Conservation (phyloP, 2,329 filamentous ascomycete species). For the Tolypocladium album region DNA sequence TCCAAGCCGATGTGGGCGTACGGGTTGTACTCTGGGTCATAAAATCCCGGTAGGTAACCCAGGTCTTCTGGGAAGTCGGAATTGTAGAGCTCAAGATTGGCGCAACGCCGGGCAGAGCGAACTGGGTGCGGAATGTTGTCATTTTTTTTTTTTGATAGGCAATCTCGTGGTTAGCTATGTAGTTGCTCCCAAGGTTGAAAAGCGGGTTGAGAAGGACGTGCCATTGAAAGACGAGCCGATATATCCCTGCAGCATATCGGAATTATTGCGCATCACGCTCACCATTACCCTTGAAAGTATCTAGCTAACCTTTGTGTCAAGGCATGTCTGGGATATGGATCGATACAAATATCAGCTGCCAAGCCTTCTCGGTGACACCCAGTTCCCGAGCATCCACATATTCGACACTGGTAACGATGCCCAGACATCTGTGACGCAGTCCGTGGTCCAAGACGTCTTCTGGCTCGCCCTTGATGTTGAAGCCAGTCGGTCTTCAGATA, state of each 20-base stretch:
- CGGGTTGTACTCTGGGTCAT: too few species aligned
- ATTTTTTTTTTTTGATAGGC: too few species aligned
- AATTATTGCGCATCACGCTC: not conserved
- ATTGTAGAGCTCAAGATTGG: too few species aligned
- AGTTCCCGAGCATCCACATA: not conserved
- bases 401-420: not conserved
- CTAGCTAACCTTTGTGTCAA: not conserved
- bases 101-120: too few species aligned
- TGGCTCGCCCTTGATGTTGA: not conserved
- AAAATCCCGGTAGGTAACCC: too few species aligned
- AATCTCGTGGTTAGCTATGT: too few species aligned
- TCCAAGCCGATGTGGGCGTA: too few species aligned
- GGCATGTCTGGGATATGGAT: not conserved
- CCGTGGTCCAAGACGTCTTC: not conserved
- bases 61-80: too few species aligned
- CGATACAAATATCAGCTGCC: not conserved
- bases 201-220: not conserved
- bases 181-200: not conserved
- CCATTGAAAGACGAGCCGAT: not conserved
- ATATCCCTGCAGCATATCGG: not conserved
- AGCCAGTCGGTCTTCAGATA: not conserved
- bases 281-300: not conserved
- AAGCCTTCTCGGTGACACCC: not conserved
- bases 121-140: too few species aligned
- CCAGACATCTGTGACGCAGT: not conserved